Evolutionary conservation across 1,284 basidiomycete genomes (phyloP), one percentile per base, ranked within the genome.

Genomic region (Uromyces viciae-fabae): DNA sequence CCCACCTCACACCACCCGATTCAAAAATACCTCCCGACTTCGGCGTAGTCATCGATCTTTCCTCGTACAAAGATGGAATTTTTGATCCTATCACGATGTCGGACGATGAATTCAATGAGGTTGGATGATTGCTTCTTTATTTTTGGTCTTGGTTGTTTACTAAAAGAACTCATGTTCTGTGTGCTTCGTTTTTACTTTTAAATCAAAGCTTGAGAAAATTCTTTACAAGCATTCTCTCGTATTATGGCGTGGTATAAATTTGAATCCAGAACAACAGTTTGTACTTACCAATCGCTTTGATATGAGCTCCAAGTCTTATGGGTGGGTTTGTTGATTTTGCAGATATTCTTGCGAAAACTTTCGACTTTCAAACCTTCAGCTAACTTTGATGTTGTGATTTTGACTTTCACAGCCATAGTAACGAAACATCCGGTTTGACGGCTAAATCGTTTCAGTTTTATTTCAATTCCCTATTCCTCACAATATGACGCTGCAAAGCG

Each of bases 141-240:
- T 9, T 74, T n/a, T n/a, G n/a, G n/a, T n/a, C n/a, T n/a, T n/a
- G n/a, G n/a, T n/a, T n/a, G n/a, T n/a, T n/a, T n/a, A n/a, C n/a
- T n/a, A n/a, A n/a, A n/a, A n/a, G n/a, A n/a, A n/a, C n/a, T n/a
- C n/a, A n/a, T n/a, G n/a, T n/a, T n/a, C n/a, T n/a, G n/a, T n/a
- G n/a, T n/a, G n/a, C n/a, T n/a, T n/a, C n/a, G n/a, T n/a, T n/a
- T n/a, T n/a, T n/a, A n/a, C n/a, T n/a, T n/a, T n/a, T n/a, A n/a
- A n/a, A n/a, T n/a, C n/a, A n/a, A 82, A 83, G 56, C 82, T 86
- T 36, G 76, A 85, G 42, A 11, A 83, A 1, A 80, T 85, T 19
- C 83, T 86, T 11, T 86, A 85, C 82, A 82, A 75, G 40, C 85
- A 86, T 81, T 81, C 81, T 11, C 64, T 86, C 49, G 82, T 86